These are phyloP conservation scores for Penicillium sp. DNA, from an alignment of 2,329 filamentous ascomycete genomes.

Conservation along the genomic window DNA sequence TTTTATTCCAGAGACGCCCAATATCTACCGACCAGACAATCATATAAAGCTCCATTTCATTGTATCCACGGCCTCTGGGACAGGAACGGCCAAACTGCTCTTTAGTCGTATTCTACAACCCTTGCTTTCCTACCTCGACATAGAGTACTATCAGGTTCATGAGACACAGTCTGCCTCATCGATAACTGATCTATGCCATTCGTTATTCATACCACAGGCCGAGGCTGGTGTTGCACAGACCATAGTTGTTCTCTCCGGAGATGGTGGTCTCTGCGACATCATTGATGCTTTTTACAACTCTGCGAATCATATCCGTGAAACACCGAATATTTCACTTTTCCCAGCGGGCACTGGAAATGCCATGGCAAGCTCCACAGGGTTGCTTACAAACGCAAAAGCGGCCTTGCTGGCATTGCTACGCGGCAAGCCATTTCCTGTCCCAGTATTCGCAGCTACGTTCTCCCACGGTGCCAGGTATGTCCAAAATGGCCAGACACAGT, in stretches of 20 bases:
- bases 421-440: conserved; percentile 62
- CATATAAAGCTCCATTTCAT: conserved; percentile 59
- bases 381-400: conserved; percentile 37
- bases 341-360: conserved; percentile 59
- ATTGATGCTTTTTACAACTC: conserved; percentile 66
- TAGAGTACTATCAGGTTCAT: conserved; percentile 60
- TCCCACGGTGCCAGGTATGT: conserved; percentile 59
- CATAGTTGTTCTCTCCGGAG: conserved; percentile 81
- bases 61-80: conserved; percentile 70
- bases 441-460: conserved; percentile 67
- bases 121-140: conserved; percentile 55
- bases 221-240: conserved; percentile 58
- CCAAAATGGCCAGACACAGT: conserved; percentile 52
- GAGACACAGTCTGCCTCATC: conserved; percentile 68
- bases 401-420: conserved; percentile 63
- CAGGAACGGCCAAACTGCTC: conserved; percentile 60
- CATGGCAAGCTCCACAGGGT: conserved; percentile 46
- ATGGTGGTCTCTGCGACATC: conserved; percentile 83
- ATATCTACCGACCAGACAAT: conserved; percentile 22
- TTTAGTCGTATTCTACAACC: conserved; percentile 62
- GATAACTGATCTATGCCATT: conserved; percentile 66
- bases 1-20: conserved; percentile 26
- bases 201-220: conserved; percentile 55
- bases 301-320: conserved; percentile 38
- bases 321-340: conserved; percentile 62